These are phyloP conservation scores for Trichoderma guizhouense DNA, from an alignment of 2,329 filamentous ascomycete genomes.

Conservation along the genomic window DNA sequence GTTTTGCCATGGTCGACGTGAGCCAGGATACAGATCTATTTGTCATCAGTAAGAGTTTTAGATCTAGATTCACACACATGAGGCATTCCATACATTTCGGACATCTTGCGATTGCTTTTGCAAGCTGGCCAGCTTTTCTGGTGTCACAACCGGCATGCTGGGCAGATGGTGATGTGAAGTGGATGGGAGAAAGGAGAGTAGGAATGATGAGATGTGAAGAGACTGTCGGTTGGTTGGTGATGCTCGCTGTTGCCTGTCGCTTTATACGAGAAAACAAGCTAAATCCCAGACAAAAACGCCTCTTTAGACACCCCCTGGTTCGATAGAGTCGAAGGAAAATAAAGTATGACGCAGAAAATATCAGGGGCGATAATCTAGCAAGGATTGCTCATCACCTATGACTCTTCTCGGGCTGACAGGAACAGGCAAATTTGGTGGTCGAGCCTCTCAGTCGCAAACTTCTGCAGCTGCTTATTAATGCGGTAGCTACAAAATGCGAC, in stretches of 20 bases:
- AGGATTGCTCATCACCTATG: conserved; percentile 8
- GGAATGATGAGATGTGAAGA: background rate
- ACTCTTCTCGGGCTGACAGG: conserved; percentile 5
- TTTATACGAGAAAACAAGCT: background rate
- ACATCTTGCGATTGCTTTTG: conserved; percentile 86
- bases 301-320: background rate
- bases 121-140: conserved; percentile 85
- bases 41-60: background rate
- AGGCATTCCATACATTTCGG: conserved; percentile 68
- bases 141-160: conserved; percentile 85
- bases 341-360: background rate
- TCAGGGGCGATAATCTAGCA: background rate
- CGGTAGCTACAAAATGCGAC: background rate
- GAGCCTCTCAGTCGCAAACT: background rate
- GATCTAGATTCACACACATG: background rate
- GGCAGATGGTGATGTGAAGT: background rate
- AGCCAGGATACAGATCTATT: conserved; percentile 86
- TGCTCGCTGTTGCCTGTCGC: background rate
- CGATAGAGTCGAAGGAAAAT: too few species aligned
- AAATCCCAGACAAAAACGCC: background rate
- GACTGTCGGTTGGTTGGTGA: background rate
- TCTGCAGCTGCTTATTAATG: conserved; percentile 10
- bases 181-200: background rate
- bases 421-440: background rate
- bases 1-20: conserved; percentile 99